These are phyloP conservation scores for Claviceps fusiformis DNA, from an alignment of 2,329 filamentous ascomycete genomes.

Conservation along the genomic window DNA sequence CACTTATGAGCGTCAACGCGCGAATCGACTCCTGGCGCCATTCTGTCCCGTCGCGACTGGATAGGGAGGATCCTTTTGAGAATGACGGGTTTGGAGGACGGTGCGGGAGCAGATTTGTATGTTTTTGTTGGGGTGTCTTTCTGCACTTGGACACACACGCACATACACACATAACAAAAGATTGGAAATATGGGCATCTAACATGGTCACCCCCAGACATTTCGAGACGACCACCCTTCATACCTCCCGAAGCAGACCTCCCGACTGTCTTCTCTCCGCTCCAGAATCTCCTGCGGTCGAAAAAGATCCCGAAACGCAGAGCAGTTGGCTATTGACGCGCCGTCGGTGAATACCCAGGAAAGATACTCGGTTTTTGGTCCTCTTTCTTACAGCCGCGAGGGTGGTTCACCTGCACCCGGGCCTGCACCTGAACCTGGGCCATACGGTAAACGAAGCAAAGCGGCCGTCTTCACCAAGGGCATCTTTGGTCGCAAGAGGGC, in stretches of 20 bases:
- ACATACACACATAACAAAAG: no score
- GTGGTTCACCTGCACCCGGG: not conserved
- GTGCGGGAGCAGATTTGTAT: constrained; percentile 18
- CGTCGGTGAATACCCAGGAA: not conserved
- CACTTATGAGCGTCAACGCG: not conserved
- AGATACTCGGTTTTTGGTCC: not conserved
- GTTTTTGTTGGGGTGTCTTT: not conserved
- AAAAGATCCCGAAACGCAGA: not conserved
- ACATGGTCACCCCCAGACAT: not conserved
- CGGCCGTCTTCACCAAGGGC: not conserved
- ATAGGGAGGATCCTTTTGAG: constrained; percentile 22
- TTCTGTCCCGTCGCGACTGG: constrained; percentile 21
- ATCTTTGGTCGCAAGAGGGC: constrained; percentile 10
- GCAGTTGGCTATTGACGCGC: no score
- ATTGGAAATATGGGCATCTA: not conserved
- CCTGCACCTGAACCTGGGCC: no score
- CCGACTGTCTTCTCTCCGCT: not conserved
- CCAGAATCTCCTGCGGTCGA: not conserved
- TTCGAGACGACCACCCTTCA: not conserved
- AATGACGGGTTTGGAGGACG: constrained; percentile 20
- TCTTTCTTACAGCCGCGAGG: no score
- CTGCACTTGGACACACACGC: no score
- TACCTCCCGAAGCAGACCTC: not conserved
- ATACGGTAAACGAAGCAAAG: not conserved
- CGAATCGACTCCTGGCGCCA: constrained; percentile 21